phyloP scores from a whole-genome alignment of 2,329 filamentous ascomycete species.

The Aureobasidium namibiae region DNA sequence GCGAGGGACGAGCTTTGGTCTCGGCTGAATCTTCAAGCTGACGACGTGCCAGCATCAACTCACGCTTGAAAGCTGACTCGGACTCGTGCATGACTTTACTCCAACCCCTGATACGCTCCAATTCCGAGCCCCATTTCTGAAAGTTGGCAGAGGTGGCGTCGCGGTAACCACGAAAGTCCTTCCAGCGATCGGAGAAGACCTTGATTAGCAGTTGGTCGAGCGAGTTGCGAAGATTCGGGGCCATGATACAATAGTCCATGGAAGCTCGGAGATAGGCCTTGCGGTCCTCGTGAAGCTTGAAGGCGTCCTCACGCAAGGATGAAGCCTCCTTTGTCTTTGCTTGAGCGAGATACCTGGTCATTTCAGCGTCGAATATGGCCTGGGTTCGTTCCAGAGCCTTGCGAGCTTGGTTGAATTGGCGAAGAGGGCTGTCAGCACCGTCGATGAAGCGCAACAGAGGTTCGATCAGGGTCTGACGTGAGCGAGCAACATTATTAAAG shows the following conservation, averaged over 20 bases:
- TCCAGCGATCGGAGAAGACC: constrained; percentile 79
- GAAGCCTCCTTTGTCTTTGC: constrained; percentile 92
- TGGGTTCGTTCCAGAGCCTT: constrained; percentile 70
- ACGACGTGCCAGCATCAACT: constrained; percentile 69
- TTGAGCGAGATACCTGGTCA: constrained; percentile 75
- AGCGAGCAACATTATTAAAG: constrained; percentile 63
- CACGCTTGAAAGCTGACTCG: constrained; percentile 74
- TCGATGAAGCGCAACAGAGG: constrained; percentile 72
- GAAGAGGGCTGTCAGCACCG: constrained; percentile 70
- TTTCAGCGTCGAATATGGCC: constrained; percentile 71
- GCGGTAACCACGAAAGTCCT: constrained; percentile 67
- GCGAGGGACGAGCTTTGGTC: constrained; percentile 64
- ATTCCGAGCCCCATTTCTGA: constrained; percentile 63
- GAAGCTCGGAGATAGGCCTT: constrained; percentile 86
- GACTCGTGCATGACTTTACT: constrained; percentile 85
- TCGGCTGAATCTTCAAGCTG: constrained; percentile 76
- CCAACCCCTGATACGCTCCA: constrained; percentile 90
- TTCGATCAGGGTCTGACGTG: constrained; percentile 70
- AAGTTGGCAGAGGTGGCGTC: constrained; percentile 57
- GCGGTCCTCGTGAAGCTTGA: constrained; percentile 85
- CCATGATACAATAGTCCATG: constrained; percentile 85
- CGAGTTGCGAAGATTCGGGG: constrained; percentile 73
- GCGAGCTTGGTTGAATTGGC: constrained; percentile 77
- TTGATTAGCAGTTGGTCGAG: constrained; percentile 81
- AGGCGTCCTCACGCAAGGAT: constrained; percentile 85